Evolutionary conservation across 2,329 filamentous ascomycete species (phyloP), one percentile per base, ranked within the genome.

Genomic region (Biscogniauxia sp.): DNA sequence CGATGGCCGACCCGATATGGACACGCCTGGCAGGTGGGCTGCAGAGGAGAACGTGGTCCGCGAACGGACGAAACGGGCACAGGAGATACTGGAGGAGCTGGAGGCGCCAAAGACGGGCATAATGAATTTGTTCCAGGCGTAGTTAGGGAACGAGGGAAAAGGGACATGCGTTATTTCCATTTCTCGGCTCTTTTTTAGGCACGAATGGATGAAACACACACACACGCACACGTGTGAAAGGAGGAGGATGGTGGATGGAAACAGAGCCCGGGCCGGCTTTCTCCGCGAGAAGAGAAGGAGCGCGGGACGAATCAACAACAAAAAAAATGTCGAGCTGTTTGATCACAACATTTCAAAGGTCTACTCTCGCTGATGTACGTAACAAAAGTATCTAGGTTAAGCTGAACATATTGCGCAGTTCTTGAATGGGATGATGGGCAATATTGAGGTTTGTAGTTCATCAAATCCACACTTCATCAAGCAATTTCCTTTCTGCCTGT

Each of bases 31-130:
- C 5, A 75, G 84, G 25, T 86, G 84, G 83, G 76, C 75, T 7
- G 83, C 83, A 0, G 84, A 87, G 70, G 76, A 82, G 63, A 77
- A 78, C 49, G 83, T 86, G 1, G 80, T 86, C 20, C 73, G 75
- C 65, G 84, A 86, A 65, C 74, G 84, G 55, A 76, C 76, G 58
- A 76, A 78, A 61, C 75, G 84, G 65, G 83, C 82, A 1, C 76
- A 75, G 67, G 82, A 85, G 62, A 62, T 87, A 20, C 64, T 86
- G 54, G 82, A 86, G 51, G 80, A 83, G 41, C 62, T 82, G 1
- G 72, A 75, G 62, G 74, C 76, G 28, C 78, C 77, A 0, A 63
- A 64, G 17, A 60, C 70, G 4, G 73, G 74, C 2, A 55, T 80
- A 26, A 60, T 67, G 51, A 73, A 75, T 1, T 64, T 78, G 25